Conservation (phyloP, 345 rosid species). For the Camelina neglecta region DNA sequence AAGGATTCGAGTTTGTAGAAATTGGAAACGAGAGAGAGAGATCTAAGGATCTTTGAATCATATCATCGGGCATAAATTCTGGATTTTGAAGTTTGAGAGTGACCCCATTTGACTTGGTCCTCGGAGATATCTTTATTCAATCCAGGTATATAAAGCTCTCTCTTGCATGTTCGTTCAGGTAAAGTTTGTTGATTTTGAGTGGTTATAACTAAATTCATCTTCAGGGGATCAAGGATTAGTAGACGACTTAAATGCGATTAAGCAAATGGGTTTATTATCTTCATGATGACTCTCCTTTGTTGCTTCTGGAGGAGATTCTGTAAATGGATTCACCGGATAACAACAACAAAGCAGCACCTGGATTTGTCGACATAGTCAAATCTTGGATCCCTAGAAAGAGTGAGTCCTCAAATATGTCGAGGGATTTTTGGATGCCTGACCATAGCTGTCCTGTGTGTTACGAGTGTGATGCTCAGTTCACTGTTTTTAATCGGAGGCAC, state of each 20-base stretch:
- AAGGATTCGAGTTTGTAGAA: slow-evolving; percentile 20
- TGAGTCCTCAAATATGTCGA: slow-evolving; percentile 68
- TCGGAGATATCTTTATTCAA: slow-evolving; percentile 26
- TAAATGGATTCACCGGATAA: slow-evolving; percentile 83
- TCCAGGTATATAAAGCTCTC: slow-evolving; percentile 6
- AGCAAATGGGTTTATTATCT: slow-evolving; percentile 64
- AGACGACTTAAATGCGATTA: slow-evolving; percentile 18
- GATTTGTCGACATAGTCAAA: slow-evolving; percentile 69
- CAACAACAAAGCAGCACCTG: slow-evolving; percentile 52
- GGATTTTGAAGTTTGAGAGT: slow-evolving; percentile 30
- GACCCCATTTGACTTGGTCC: slow-evolving; percentile 36
- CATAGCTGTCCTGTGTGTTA: slow-evolving; percentile 94
- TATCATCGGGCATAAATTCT: background rate
- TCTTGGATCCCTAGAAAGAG: slow-evolving; percentile 83
- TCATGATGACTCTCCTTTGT: slow-evolving; percentile 57
- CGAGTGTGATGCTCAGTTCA: slow-evolving; percentile 93
- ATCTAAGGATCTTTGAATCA: slow-evolving; percentile 19
- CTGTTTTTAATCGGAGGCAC: slow-evolving; percentile 85
- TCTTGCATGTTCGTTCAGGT: background rate
- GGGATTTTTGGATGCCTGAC: slow-evolving; percentile 99
- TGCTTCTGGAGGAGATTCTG: slow-evolving; percentile 61
- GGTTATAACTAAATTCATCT: background rate
- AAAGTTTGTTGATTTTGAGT: background rate
- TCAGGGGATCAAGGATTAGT: slow-evolving; percentile 21
- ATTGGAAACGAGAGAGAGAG: background rate